phyloP scores from a whole-genome alignment of 257 asterid species.

The Knoxia roxburghii region DNA sequence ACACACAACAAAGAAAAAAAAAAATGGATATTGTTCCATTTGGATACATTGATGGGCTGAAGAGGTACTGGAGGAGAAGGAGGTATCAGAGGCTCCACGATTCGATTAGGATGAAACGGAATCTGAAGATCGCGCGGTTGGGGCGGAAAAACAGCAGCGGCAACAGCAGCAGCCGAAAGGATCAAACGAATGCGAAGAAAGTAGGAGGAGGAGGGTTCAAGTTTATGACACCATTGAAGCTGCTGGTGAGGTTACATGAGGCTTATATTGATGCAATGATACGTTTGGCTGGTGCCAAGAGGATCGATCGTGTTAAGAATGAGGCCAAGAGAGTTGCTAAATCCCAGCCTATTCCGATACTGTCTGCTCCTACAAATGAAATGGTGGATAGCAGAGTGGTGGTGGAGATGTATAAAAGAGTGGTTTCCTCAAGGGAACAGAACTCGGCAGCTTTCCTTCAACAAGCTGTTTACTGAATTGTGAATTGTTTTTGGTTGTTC shows the following conservation, averaged over 20 bases:
- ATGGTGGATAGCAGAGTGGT: slow-evolving; percentile 24
- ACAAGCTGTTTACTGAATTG: no score
- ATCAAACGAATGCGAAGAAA: background rate
- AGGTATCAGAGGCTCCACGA: slow-evolving; percentile 21
- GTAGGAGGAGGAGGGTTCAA: background rate
- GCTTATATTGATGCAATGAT: slow-evolving; percentile 24
- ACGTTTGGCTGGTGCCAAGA: slow-evolving; percentile 20
- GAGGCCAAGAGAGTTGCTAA: slow-evolving; percentile 11
- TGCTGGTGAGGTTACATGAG: slow-evolving; percentile 19
- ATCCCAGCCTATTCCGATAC: slow-evolving; percentile 11
- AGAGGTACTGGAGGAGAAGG: slow-evolving; percentile 23
- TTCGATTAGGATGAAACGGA: slow-evolving; percentile 9
- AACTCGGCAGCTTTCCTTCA: background rate
- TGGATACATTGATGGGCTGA: slow-evolving; percentile 15
- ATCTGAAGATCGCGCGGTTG: slow-evolving; percentile 12
- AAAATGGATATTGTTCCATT: slow-evolving; percentile 18
- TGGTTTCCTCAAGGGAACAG: slow-evolving; percentile 11
- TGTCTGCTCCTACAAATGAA: slow-evolving; percentile 19
- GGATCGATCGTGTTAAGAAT: background rate
- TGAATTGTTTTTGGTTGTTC: no score
- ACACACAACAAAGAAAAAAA: slow-evolving; percentile 4
- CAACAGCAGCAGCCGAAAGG: no score
- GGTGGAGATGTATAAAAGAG: slow-evolving; percentile 19
- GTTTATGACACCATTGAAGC: slow-evolving; percentile 15
- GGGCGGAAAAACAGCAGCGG: slow-evolving; percentile 3